These are phyloP conservation scores for Vaccinium darrowii DNA, from an alignment of 148 eudicot genomes.

Conservation along the genomic window DNA sequence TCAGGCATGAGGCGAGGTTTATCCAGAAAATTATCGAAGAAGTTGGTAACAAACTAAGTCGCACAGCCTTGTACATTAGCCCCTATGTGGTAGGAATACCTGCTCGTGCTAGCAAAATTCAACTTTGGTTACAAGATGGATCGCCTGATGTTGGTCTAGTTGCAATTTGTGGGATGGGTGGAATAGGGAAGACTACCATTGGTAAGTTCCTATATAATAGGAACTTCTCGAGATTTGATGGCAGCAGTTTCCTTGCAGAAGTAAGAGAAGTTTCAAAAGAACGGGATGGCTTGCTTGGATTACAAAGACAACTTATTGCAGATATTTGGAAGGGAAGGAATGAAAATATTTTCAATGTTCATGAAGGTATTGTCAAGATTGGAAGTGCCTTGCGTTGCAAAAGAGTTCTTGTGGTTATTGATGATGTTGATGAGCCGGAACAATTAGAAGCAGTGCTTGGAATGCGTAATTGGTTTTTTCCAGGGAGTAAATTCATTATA, in stretches of 20 bases:
- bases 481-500: neutral
- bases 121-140: neutral
- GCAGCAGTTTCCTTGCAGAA: neutral
- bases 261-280: neutral
- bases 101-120: neutral
- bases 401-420: neutral
- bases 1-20: neutral
- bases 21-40: neutral
- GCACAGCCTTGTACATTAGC: neutral
- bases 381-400: neutral
- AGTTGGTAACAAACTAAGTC: neutral
- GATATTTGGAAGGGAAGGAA: neutral
- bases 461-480: neutral
- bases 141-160: neutral
- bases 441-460: neutral
- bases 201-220: neutral
- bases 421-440: neutral
- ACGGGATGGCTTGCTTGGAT: neutral
- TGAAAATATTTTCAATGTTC: neutral
- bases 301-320: neutral
- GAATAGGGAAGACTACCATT: neutral
- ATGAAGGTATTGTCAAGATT: neutral
- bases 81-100: neutral
- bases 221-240: neutral
- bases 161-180: neutral